Evolutionary conservation across 306 rosid species (phyloP), one percentile per base, ranked within the genome.

Genomic region (Prunus mongolica): DNA sequence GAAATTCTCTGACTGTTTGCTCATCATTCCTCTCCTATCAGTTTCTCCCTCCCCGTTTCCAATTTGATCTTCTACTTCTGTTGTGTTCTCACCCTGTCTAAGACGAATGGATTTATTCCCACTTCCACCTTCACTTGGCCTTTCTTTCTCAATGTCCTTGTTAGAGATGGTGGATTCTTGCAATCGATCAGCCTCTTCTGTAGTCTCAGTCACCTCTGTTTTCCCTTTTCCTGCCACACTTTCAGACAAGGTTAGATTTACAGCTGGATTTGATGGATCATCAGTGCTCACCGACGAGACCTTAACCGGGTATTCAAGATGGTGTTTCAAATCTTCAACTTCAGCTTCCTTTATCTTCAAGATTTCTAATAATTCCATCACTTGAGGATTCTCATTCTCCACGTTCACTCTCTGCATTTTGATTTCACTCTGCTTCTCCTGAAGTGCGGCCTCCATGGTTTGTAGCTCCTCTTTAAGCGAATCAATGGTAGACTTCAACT

Each of bases 401-500:
- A 3, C 44, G 45, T 50, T 83, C 55, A 57, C 68, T 66, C 83
- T 80, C 75, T 86, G 77, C 82, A 71, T 45, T 75, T 78, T 86
- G 80, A 87, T 83, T 77, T 92, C 97, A 10, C 78, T 84, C 79
- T 88, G 93, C 84, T 89, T 86, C 82, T 86, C 95, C 79, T 78
- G 88, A 18, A 92, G 77, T 51, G 87, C 86, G 3, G 86, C 73
- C 70, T 88, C 93, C 87, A 90, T 73, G 62, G 87, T 64, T 67
- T 71, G 89, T 61, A 84, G 95, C 67, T 95, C 97, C 27, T 95
- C 97, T 81, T 85, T 85, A 63, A 90, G 88, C 5, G 92, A 88
- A 79, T 81, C 87, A 70, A 89, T 71, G 24, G 90, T 88, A 54
- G 99, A 92, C 75, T 90, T 87, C 90, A 87, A 73, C 83, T 88